A percentile compares a stretch with the other conserved stretches of the same genome.
phyloP scores from a whole-genome alignment of 208 protist species.

The Trypanosoma scelopori region DNA sequence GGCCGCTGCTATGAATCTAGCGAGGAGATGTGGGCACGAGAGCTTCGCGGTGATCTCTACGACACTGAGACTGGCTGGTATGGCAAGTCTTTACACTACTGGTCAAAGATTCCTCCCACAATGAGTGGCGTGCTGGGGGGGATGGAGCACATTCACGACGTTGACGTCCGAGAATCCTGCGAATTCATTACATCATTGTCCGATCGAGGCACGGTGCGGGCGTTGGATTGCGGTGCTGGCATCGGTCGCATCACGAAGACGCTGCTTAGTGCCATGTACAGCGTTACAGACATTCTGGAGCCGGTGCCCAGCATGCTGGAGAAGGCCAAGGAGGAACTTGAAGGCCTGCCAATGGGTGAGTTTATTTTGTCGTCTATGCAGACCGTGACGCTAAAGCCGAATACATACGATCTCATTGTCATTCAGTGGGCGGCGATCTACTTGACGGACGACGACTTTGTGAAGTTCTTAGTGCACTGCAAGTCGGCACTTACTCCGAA shows the following conservation, averaged over 20 bases:
- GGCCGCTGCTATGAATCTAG: slow-evolving; percentile 53
- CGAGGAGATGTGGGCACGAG: slow-evolving; percentile 71
- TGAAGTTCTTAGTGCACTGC: slow-evolving; percentile 80
- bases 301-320: slow-evolving; percentile 86
- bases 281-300: slow-evolving; percentile 81
- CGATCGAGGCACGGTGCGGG: slow-evolving; percentile 52
- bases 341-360: slow-evolving; percentile 61
- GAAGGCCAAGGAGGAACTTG: slow-evolving; percentile 79
- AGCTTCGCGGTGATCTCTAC: slow-evolving; percentile 76
- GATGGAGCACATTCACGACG: slow-evolving; percentile 72
- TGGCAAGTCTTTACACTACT: slow-evolving; percentile 88
- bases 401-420: slow-evolving; percentile 88
- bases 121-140: slow-evolving; percentile 91
- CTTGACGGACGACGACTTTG: slow-evolving; percentile 91
- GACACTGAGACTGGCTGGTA: slow-evolving; percentile 81
- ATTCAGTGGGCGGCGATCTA: slow-evolving; percentile 94
- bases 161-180: slow-evolving; percentile 64
- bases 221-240: slow-evolving; percentile 90
- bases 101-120: slow-evolving; percentile 79
- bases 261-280: slow-evolving; percentile 72
- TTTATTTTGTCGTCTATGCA: slow-evolving; percentile 88
- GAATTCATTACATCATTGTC: slow-evolving; percentile 69
- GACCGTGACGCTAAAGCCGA: slow-evolving; percentile 44
- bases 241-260: slow-evolving; percentile 89
- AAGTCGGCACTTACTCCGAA: slow-evolving; percentile 62